Percentiles rank a stretch among this genome's conserved stretches.
Evolutionary conservation across 805 yeast genomes (phyloP).

Genomic region (Teunomyces tritomae): DNA sequence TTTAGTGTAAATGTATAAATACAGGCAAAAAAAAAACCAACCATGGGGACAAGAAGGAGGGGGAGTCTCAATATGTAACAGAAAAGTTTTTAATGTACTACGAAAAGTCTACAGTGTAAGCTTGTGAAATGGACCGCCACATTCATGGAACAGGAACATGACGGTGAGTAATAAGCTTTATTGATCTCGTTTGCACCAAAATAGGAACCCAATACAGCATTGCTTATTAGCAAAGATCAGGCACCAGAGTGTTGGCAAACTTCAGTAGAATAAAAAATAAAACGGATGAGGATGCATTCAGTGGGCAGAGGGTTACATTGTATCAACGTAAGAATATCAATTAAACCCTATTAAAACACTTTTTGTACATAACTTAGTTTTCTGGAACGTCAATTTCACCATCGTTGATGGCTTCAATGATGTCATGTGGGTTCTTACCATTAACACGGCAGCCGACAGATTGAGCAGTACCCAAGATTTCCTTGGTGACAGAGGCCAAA

Average conservation of each 20-base stretch:
- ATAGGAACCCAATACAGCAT: constrained; percentile 16
- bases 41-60: not conserved
- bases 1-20: too few relatives aligned
- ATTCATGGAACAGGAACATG: constrained; percentile 5
- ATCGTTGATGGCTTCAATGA: constrained; percentile 96
- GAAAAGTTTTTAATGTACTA: not conserved
- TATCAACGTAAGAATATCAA: constrained; percentile 8
- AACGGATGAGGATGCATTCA: constrained; percentile 2
- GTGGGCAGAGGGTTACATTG: not conserved
- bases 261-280: not conserved
- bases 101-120: constrained; percentile 4
- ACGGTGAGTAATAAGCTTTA: constrained; percentile 21
- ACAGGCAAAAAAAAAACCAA: too few relatives aligned
- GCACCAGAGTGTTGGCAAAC: constrained; percentile 21
- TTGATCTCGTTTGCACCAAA: constrained; percentile 18
- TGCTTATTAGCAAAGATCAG: constrained; percentile 8
- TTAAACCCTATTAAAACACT: constrained; percentile 37
- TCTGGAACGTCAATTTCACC: constrained; percentile 96
- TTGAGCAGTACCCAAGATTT: constrained; percentile 99
- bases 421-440: constrained; percentile 98
- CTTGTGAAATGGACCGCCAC: constrained; percentile 13
- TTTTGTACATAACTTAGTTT: constrained; percentile 53
- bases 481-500: constrained; percentile 96
- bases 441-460: constrained; percentile 99
- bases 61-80: not conserved